These are phyloP conservation scores for Besnoitia besnoiti DNA, from an alignment of 169 alveolate genomes.

Conservation along the genomic window DNA sequence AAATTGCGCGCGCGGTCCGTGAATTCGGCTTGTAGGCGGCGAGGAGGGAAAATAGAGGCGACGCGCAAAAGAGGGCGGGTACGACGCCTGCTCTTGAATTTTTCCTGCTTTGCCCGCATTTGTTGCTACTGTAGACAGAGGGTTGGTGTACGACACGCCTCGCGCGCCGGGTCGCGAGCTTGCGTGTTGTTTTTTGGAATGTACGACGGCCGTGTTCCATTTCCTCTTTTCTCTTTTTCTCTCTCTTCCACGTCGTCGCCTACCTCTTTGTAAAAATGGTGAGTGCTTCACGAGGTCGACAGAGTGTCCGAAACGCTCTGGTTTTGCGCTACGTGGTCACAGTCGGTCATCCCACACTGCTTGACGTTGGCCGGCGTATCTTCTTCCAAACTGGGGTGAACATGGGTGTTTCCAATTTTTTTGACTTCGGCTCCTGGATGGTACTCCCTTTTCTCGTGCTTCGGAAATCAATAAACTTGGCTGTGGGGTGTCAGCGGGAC, in stretches of 20 bases:
- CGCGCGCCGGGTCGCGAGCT: constrained; percentile 11
- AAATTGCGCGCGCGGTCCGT: no score
- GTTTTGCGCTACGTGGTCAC: not conserved
- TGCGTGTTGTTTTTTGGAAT: no score
- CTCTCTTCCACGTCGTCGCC: not conserved
- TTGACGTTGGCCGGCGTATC: not conserved
- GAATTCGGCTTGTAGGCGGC: not conserved
- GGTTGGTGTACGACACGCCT: not conserved
- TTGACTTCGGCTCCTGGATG: not conserved
- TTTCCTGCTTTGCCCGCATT: constrained; percentile 17
- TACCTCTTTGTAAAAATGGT: not conserved
- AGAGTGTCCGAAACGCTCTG: not conserved
- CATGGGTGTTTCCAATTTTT: not conserved
- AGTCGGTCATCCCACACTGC: not conserved
- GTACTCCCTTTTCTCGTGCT: no score
- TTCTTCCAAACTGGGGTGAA: not conserved
- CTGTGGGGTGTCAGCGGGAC: no score
- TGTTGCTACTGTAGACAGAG: not conserved
- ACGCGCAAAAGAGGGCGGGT: not conserved
- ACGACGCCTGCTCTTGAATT: not conserved
- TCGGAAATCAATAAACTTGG: no score
- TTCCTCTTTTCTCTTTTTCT: not conserved
- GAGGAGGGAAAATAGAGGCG: not conserved
- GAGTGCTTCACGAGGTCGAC: not conserved
- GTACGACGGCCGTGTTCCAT: not conserved